Base-by-base conservation (phyloP, 345 rosid species). In the Erucastrum elatum region DNA sequence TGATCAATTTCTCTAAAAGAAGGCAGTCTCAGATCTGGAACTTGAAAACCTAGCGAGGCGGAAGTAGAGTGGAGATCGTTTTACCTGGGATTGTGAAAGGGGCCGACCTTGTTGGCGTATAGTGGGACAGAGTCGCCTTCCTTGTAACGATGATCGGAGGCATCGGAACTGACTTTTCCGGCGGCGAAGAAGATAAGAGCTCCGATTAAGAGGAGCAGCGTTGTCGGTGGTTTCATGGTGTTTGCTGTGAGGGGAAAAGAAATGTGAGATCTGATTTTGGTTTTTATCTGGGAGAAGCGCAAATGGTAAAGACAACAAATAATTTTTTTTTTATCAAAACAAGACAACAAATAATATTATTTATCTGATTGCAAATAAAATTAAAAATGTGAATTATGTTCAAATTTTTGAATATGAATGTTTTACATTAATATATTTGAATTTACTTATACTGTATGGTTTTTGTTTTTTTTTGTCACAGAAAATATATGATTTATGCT, bases 31-130 rank as follows among this genome's bases (percentile, higher is more conserved):
- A 60, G 82, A 72, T 77, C 76, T 41, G 11, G 11, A 13, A 46
- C 4, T 0, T 46, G 55, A 46, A 41, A 46, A 46, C 7, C 55
- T 46, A 46, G 2, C 15, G 16, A 46, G 16, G 4, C 5, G 55
- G 55, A 13, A 13, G 29, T 17, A 7, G 61, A 17, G 4, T 16
- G 16, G 59, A 55, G 4, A 16, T 16, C 25, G 56, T 49, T 53
- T 2, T 56, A 56, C 61, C 61, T 56, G 29, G 61, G 61, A 56
- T 56, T 56, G 61, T 56, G 61, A 21, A 56, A 56, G 12, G 97
- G 96, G 5, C 92, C 96, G 65, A 90, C 93, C 77, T 92, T 92
- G 75, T 92, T 92, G 81, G 92, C 92, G 75, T 92, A 90, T 35
- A 92, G 89, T 10, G 92, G 92, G 59, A 92, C 92, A 3, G 77